Evolutionary conservation across 2,329 filamentous ascomycete species (phyloP).

Genomic region (Penicillium sp.): DNA sequence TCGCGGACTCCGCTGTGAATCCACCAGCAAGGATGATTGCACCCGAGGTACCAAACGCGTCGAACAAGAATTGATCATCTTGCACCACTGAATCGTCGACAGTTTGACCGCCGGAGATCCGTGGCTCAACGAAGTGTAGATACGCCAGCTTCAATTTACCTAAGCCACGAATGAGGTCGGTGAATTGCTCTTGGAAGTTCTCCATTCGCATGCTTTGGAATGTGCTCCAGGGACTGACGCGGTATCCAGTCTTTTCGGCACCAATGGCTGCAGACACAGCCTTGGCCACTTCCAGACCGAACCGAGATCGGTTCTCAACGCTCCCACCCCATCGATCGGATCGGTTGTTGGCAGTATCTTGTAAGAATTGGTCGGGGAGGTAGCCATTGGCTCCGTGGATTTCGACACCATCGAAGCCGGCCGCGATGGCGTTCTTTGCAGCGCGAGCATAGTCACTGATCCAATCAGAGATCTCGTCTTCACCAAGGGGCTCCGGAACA

Average conservation of each 20-base stretch:
- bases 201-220: constrained; percentile 58
- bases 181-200: constrained; percentile 39
- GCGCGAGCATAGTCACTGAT: constrained; percentile 48
- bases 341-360: constrained; percentile 50
- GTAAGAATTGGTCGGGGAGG: constrained; percentile 54
- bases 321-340: constrained; percentile 55
- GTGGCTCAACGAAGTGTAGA: constrained; percentile 62
- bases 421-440: constrained; percentile 53
- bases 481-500: constrained; percentile 31
- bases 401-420: constrained; percentile 57
- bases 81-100: too few relatives aligned
- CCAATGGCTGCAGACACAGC: constrained; percentile 48
- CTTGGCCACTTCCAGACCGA: constrained; percentile 55
- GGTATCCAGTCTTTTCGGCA: constrained; percentile 45
- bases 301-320: constrained; percentile 54
- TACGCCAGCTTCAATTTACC: constrained; percentile 59
- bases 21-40: too few relatives aligned
- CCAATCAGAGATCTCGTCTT: constrained; percentile 45
- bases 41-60: too few relatives aligned
- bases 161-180: constrained; percentile 56
- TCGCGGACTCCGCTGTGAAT: too few relatives aligned
- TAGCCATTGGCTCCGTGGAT: constrained; percentile 54
- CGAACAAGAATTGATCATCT: too few relatives aligned
- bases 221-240: constrained; percentile 45
- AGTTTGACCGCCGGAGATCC: constrained; percentile 34